Percentiles rank a stretch among this genome's conserved stretches.
Conservation (phyloP, 108 stramenopile genomes). For the Skeletonema menzelii region DNA sequence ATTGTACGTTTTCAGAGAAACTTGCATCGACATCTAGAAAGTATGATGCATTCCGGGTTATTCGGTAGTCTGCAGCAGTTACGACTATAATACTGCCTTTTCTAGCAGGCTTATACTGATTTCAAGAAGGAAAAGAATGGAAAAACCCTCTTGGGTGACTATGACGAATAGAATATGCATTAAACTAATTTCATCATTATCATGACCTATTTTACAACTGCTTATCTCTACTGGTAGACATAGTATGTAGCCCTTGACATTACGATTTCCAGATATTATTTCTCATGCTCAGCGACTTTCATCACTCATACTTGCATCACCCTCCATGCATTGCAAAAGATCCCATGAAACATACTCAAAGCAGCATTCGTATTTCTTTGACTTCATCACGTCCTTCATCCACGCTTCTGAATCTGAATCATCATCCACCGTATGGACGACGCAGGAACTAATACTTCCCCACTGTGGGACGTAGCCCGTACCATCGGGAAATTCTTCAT, state of each 20-base stretch:
- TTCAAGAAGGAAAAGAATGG: too few species aligned
- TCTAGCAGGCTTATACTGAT: too few species aligned
- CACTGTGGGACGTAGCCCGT: not conserved
- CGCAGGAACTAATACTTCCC: not conserved
- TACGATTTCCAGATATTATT: too few species aligned
- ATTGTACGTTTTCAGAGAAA: constrained; percentile 4
- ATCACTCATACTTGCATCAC: not conserved
- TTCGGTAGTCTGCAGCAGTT: not conserved
- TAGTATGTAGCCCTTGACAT: too few species aligned
- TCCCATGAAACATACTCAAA: not conserved
- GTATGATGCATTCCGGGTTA: constrained; percentile 4
- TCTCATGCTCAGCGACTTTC: not conserved
- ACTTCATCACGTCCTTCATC: not conserved
- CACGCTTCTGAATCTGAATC: not conserved
- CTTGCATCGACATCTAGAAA: not conserved
- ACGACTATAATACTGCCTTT: too few species aligned
- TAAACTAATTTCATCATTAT: too few species aligned
- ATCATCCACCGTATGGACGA: not conserved
- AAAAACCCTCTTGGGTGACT: too few species aligned
- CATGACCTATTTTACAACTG: too few species aligned
- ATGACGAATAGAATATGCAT: too few species aligned
- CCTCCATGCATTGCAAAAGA: too few species aligned
- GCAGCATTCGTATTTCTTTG: not conserved
- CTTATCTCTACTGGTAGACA: too few species aligned
- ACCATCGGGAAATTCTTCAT: not conserved